Evolutionary conservation across 352 stramenopile species (phyloP).

Genomic region (Blastocystis sp.): DNA sequence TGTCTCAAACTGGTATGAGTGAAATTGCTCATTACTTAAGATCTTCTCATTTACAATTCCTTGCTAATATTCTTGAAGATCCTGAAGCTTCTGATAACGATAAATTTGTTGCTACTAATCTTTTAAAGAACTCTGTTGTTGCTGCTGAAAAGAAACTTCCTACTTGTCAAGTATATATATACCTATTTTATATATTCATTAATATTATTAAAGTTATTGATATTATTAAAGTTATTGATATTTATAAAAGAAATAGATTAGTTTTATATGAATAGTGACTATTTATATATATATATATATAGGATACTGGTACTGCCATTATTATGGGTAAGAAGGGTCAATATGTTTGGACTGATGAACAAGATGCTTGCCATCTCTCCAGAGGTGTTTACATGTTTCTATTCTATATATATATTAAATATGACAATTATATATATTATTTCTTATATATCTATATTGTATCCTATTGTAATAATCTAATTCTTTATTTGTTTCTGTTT

Average conservation of each 20-base stretch:
- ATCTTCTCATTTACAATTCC: conserved; percentile 55
- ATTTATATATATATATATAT: no score
- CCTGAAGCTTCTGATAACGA: conserved; percentile 64
- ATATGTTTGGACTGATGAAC: conserved; percentile 58
- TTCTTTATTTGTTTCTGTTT: no score
- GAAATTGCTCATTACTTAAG: conserved; percentile 64
- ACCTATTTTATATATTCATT: no score
- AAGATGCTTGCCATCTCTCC: conserved; percentile 57
- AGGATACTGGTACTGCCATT: conserved; percentile 67
- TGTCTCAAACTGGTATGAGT: conserved; percentile 55
- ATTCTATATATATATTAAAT: no score
- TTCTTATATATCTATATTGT: no score
- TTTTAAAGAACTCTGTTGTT: conserved; percentile 70
- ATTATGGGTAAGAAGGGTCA: conserved; percentile 61
- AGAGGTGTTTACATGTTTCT: conserved; percentile 45
- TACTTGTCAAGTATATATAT: no score
- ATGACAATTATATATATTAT: no score
- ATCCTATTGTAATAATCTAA: no score
- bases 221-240: neutral
- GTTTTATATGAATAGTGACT: neutral
- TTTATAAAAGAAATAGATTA: neutral
- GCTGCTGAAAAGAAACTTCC: conserved; percentile 55
- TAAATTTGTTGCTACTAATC: conserved; percentile 62
- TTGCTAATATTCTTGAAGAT: conserved; percentile 64
- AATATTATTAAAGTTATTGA: no score